A percentile compares a stretch with the other conserved stretches of the same genome.
These are phyloP conservation scores for Tetrahymena thermophila DNA, from an alignment of 73 alveolate genomes.

Conservation along the genomic window DNA sequence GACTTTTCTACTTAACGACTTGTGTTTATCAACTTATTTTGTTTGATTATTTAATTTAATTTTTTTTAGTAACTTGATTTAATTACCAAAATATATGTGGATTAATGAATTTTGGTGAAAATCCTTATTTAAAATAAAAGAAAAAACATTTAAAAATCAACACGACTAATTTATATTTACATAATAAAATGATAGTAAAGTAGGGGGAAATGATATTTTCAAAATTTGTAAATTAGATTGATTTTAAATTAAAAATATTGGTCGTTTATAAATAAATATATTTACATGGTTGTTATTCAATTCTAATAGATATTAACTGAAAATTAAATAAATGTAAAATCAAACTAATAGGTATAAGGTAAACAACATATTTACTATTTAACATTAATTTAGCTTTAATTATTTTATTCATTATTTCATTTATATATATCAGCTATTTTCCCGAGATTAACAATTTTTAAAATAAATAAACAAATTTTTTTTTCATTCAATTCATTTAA, in stretches of 20 bases:
- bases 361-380: background rate
- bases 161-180: background rate
- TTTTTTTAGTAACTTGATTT: background rate
- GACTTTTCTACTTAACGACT: background rate
- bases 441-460: no score
- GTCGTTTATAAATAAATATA: background rate
- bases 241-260: background rate
- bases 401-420: no score
- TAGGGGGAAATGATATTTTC: background rate
- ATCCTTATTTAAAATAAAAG: background rate
- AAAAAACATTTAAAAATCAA: background rate
- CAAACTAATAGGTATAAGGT: background rate
- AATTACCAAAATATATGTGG: background rate
- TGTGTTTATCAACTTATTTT: background rate
- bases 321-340: background rate
- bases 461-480: no score
- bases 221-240: background rate
- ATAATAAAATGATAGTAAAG: no score
- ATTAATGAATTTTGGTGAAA: background rate
- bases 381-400: background rate
- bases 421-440: no score
- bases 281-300: background rate
- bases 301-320: background rate
- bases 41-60: background rate
- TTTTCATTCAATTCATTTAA: no score